Evolutionary conservation across 192 early-diverging fungal genomes (phyloP).

Genomic region (Umbelopsis isabellina): DNA sequence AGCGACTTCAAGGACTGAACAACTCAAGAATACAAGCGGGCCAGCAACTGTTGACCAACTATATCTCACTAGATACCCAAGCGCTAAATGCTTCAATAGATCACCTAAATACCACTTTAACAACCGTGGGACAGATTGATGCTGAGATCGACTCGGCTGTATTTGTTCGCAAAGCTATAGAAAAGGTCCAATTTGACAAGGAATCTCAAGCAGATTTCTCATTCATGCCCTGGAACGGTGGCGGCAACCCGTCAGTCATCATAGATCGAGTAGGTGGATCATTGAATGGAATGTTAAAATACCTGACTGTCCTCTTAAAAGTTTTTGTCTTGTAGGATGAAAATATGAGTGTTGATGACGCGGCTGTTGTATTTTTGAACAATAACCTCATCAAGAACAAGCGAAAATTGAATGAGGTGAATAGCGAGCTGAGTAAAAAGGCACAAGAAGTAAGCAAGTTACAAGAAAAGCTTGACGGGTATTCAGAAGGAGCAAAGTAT

Average conservation of each 20-base stretch:
- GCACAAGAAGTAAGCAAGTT: constrained; percentile 54
- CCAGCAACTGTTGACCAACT: constrained; percentile 55
- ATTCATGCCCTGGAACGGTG: constrained; percentile 43
- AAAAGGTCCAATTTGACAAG: constrained; percentile 15
- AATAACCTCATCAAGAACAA: constrained; percentile 68
- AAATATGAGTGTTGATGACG: constrained; percentile 60
- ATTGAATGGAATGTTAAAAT: neutral
- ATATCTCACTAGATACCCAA: constrained; percentile 49
- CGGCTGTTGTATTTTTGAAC: constrained; percentile 60
- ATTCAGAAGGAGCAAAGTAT: constrained; percentile 8
- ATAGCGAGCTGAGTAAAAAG: constrained; percentile 52
- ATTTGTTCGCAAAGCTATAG: constrained; percentile 48
- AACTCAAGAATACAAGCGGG: constrained; percentile 56
- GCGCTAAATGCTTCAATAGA: constrained; percentile 37
- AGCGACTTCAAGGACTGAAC: constrained; percentile 68
- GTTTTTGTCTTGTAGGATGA: constrained; percentile 28
- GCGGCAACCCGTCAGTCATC: constrained; percentile 24
- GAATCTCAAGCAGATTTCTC: constrained; percentile 26
- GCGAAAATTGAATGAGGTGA: constrained; percentile 50
- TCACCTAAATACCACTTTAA: constrained; percentile 37
- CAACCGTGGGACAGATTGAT: constrained; percentile 51
- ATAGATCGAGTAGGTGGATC: constrained; percentile 34
- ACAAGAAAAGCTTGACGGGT: constrained; percentile 54
- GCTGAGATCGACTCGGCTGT: constrained; percentile 52
- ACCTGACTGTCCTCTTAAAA: neutral